phyloP scores from a whole-genome alignment of 441 rosid genomes.

The Populus hybrid region DNA sequence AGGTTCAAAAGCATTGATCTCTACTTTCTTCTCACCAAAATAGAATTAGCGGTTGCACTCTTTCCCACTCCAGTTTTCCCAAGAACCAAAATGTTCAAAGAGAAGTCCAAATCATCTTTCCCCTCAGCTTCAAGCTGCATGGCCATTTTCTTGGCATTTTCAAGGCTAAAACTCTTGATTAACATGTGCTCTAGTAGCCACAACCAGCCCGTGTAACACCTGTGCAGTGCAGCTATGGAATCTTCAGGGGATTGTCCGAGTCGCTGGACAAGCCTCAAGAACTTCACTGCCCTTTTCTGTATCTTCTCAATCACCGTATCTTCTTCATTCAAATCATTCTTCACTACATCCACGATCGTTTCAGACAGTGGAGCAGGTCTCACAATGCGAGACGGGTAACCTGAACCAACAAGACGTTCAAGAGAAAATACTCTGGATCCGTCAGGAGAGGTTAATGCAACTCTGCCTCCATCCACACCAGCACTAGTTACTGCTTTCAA shows the following conservation, averaged over 20 bases:
- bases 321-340: constrained; percentile 68
- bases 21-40: constrained; percentile 70
- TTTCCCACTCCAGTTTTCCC: constrained; percentile 97
- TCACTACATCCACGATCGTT: constrained; percentile 40
- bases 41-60: constrained; percentile 87
- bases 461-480: constrained; percentile 53
- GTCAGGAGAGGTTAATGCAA: constrained; percentile 73
- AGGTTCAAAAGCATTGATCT: constrained; percentile 69
- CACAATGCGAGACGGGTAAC: constrained; percentile 60
- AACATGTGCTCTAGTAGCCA: constrained; percentile 73
- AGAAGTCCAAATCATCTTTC: constrained; percentile 56
- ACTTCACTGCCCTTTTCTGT: constrained; percentile 71
- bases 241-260: constrained; percentile 79
- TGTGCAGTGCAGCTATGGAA: constrained; percentile 68
- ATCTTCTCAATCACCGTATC: constrained; percentile 74
- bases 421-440: constrained; percentile 89
- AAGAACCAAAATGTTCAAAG: constrained; percentile 75
- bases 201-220: constrained; percentile 73
- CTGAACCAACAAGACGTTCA: constrained; percentile 93
- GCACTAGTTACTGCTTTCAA: constrained; percentile 85
- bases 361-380: constrained; percentile 60
- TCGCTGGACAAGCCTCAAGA: constrained; percentile 81
- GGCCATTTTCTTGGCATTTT: constrained; percentile 73
- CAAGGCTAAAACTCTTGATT: constrained; percentile 67
- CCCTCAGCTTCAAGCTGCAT: constrained; percentile 66